Conservation (phyloP, 2,329 filamentous ascomycete species). For the Talaromyces verruculosus region DNA sequence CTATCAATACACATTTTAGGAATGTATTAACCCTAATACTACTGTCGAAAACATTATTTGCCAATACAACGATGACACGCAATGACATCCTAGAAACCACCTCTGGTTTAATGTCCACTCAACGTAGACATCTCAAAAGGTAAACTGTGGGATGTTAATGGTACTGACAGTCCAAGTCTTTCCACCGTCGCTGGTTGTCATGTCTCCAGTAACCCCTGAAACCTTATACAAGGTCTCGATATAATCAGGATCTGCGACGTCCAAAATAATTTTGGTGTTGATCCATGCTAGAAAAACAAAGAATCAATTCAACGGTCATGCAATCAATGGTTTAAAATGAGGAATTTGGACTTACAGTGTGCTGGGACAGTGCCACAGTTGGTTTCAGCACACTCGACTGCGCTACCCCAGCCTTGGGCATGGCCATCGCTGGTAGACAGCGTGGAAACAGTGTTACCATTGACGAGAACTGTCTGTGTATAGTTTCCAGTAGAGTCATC, state of each 20-base stretch:
- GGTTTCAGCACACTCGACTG: constrained; percentile 43
- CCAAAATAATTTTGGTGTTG: constrained; percentile 35
- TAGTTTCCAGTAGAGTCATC: constrained; percentile 43
- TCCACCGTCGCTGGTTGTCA: constrained; percentile 44
- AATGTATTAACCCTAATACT: too few relatives aligned
- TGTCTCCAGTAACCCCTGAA: constrained; percentile 43
- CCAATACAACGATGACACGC: background rate
- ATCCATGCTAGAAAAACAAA: constrained; percentile 34
- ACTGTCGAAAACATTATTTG: background rate
- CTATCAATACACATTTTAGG: too few relatives aligned
- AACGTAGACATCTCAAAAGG: background rate
- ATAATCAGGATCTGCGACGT: constrained; percentile 40
- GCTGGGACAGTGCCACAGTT: constrained; percentile 45
- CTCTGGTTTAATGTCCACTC: background rate
- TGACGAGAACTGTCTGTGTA: constrained; percentile 42
- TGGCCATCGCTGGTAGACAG: constrained; percentile 48
- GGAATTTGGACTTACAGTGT: constrained; percentile 33
- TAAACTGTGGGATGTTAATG: constrained; percentile 37
- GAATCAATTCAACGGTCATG: background rate
- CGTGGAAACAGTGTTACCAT: constrained; percentile 42
- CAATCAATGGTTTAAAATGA: background rate
- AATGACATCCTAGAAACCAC: background rate
- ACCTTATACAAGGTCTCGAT: constrained; percentile 40
- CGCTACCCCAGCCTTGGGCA: constrained; percentile 47
- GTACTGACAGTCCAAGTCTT: constrained; percentile 47